phyloP scores from a whole-genome alignment of 2,329 filamentous ascomycete genomes.

The Pezicula radicicola region DNA sequence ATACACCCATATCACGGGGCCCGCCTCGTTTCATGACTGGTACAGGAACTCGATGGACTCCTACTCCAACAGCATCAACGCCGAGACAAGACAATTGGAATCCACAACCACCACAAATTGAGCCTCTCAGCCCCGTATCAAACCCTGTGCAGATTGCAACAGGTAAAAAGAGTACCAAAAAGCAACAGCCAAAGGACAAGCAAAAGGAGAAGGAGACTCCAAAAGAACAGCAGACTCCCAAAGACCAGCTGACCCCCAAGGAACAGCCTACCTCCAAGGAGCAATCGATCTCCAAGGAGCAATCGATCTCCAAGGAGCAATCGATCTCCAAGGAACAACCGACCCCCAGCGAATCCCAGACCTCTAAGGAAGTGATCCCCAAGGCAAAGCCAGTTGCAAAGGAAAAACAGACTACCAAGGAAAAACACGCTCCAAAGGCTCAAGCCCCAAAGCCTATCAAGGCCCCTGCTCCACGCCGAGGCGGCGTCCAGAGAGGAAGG shows the following conservation, averaged over 20 bases:
- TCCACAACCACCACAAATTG: slow-evolving; percentile 46
- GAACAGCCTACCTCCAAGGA: neutral
- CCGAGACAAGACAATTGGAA: slow-evolving; percentile 40
- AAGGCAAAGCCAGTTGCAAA: too few species aligned
- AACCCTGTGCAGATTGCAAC: slow-evolving; percentile 33
- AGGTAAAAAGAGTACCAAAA: slow-evolving; percentile 19
- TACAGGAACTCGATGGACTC: slow-evolving; percentile 56
- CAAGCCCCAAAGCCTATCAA: slow-evolving; percentile 9
- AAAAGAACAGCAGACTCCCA: slow-evolving; percentile 4
- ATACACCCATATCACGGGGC: slow-evolving; percentile 20
- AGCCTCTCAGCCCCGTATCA: slow-evolving; percentile 56
- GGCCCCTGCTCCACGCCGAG: slow-evolving; percentile 4
- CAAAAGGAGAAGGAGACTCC: slow-evolving; percentile 11
- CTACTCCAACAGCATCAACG: slow-evolving; percentile 55
- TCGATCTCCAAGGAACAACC: neutral
- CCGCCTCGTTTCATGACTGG: slow-evolving; percentile 20
- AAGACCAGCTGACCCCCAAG: neutral
- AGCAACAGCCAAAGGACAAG: slow-evolving; percentile 10
- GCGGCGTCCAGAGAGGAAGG: slow-evolving; percentile 14
- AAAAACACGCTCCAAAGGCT: slow-evolving; percentile 5
- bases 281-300: neutral
- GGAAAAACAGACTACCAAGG: too few species aligned
- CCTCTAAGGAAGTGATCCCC: too few species aligned
- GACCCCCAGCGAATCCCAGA: neutral
- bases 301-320: too few species aligned